Base-by-base conservation (phyloP, 2,329 filamentous ascomycete genomes). In the Lasiodiplodia sp. region DNA sequence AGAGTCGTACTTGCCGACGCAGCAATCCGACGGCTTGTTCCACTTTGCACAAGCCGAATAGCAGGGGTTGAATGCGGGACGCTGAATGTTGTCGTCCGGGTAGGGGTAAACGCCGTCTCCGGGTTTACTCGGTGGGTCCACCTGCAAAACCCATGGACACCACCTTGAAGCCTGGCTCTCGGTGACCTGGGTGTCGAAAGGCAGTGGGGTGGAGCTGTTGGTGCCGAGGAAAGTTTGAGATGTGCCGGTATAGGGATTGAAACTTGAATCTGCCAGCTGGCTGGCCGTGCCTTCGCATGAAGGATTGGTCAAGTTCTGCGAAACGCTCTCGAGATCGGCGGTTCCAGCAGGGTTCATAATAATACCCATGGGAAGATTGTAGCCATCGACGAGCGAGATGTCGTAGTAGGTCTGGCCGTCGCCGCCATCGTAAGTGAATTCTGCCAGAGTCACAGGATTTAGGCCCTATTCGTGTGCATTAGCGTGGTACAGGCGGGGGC, bases 381-480 rank as follows among this genome's bases (percentile, higher is more conserved):
- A 95, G 60, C 92, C 92, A 76, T 96, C 92, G 25, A 96, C 92
- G 2, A 95, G 84, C 51, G 91, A 94, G 71, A 96, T 92, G 78
- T 96, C 92, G 80, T 94, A 95, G 78, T 93, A 96, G 11, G 89
- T 91, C 75, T 94, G 90, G 25, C 84, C 83, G 53, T 85, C 81
- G 37, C 90, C 90, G 34, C 90, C 91, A 62, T 88, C 86, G 18
- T 95, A 85, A 67, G 91, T 93, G 79, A 96, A 94, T 76, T 96
- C 93, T 49, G 91, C 92, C 14, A 96, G 86, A 1, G 92, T 94
- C 16, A 89, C 89, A 12, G 93, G 93, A 37, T 89, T 87, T 68
- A 88, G 85, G 21, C 92, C 92, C 90, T 92, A 69, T n/a, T 11
- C 23, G 23, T 21, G 44, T 47, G 1, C 4, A 23, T 47, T n/a